Base-by-base conservation (phyloP, 2,329 filamentous ascomycete genomes). In the Zarea fungicola region DNA sequence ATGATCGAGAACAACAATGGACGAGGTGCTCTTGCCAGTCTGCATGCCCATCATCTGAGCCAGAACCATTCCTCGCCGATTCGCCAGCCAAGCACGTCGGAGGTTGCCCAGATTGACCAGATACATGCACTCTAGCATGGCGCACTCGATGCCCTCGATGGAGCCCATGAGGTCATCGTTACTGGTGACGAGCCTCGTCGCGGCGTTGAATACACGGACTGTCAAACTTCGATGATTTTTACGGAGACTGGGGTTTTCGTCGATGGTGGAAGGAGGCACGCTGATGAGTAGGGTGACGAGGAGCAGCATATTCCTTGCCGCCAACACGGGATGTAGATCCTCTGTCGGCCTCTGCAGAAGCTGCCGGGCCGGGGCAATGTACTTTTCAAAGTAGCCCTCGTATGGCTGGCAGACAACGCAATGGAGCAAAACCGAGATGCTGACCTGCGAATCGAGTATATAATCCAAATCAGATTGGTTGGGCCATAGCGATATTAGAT, bases 111-210 rank as follows among this genome's bases (percentile, higher is more conserved):
- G 58, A 23, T 77, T 76, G 23, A 69, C 70, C 6, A 72, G 62
- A 53, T 70, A 75, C 19, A 75, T 61, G 11, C 64, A 65, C 52
- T 77, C 70, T 0, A 78, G 62, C 54, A 77, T 64, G n/a, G 80
- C 54, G 44, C 72, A 76, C 50, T 78, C 72, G 6, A 79, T 56
- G 0, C 74, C 73, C 45, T 78, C 74, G 1, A 76, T 32, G 0
- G 68, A 71, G 21, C 60, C 62, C 0, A 73, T 55, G 1, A 80
- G 57, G 3, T 71, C 68, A 43, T 78, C 71, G 22, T 77, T 69
- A 13, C 63, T 65, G 0, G 34, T 37, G 10, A 46, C 42, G 6
- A 46, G 31, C 23, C 4, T 8, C 8, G 42, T 34, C 23, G 42
- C 34, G 7, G 34, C 42, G 13, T n/a, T 16, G 32, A 25, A 46